phyloP scores from a whole-genome alignment of 495 filamentous ascomycete genomes.

The Pseudevernia furfuracea region DNA sequence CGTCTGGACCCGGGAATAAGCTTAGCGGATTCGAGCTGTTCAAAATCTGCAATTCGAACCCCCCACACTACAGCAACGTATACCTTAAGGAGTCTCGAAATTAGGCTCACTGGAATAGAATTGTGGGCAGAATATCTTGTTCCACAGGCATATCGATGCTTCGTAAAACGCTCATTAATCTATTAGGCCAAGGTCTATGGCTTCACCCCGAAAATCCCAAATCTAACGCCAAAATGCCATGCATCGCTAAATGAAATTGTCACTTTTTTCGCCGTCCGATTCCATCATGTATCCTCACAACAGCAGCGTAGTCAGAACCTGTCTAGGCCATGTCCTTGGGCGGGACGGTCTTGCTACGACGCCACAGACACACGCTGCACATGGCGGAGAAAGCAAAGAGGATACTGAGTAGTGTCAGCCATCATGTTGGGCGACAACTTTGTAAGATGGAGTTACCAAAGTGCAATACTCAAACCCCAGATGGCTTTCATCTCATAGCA shows the following conservation, averaged over 20 bases:
- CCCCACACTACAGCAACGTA: background rate
- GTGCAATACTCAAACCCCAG: constrained; percentile 80
- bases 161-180: constrained; percentile 4
- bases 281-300: background rate
- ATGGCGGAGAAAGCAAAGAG: constrained; percentile 61
- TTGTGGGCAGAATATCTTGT: too few relatives aligned
- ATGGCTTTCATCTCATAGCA: constrained; percentile 83
- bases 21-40: background rate
- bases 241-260: constrained; percentile 4
- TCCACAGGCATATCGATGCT: background rate
- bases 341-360: constrained; percentile 38
- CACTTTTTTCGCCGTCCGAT: background rate
- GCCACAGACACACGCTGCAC: constrained; percentile 53
- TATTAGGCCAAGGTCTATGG: constrained; percentile 9
- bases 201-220: background rate
- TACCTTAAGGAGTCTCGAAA: background rate
- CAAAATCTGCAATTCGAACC: background rate
- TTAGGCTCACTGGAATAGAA: background rate
- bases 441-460: constrained; percentile 50
- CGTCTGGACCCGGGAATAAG: background rate
- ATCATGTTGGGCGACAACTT: background rate
- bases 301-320: background rate
- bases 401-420: constrained; percentile 39
- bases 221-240: constrained; percentile 8
- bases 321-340: constrained; percentile 32